phyloP scores from a whole-genome alignment of 139 green algal species.

The Marvania coccoides region DNA sequence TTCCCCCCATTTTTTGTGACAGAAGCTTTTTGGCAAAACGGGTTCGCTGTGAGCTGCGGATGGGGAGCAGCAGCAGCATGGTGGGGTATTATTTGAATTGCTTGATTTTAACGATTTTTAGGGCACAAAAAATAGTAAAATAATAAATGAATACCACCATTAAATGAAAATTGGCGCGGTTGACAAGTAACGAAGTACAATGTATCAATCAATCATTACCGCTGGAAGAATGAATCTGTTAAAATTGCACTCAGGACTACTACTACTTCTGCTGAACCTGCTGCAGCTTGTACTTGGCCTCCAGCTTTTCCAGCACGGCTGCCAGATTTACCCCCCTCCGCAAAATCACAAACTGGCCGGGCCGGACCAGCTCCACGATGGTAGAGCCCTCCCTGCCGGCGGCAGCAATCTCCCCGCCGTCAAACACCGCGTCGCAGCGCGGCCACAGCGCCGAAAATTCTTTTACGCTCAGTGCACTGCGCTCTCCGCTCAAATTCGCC shows the following conservation, averaged over 20 bases:
- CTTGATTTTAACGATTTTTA: too few species aligned
- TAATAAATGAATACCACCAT: background rate
- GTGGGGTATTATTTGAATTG: too few species aligned
- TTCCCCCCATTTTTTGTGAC: background rate
- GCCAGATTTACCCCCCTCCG: conserved; percentile 26
- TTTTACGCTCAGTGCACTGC: conserved; percentile 21
- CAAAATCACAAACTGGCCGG: conserved; percentile 31
- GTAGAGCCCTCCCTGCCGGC: conserved; percentile 46
- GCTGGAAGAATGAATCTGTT: too few species aligned
- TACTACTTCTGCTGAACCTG: too few species aligned
- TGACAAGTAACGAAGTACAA: too few species aligned
- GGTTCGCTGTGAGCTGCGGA: too few species aligned
- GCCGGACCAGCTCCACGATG: conserved; percentile 51
- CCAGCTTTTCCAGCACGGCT: conserved; percentile 7
- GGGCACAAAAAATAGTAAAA: background rate
- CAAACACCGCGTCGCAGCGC: conserved; percentile 51
- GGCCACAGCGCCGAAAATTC: conserved; percentile 59
- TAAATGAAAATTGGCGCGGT: background rate
- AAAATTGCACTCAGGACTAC: too few species aligned
- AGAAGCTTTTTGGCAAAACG: too few species aligned
- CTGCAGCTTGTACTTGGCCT: conserved; percentile 9
- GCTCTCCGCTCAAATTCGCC: conserved; percentile 53
- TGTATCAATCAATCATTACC: too few species aligned
- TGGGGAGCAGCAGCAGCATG: too few species aligned
- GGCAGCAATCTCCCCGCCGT: conserved; percentile 34